Conservation (phyloP, 148 eudicot species). For the Fagopyrum tataricum region DNA sequence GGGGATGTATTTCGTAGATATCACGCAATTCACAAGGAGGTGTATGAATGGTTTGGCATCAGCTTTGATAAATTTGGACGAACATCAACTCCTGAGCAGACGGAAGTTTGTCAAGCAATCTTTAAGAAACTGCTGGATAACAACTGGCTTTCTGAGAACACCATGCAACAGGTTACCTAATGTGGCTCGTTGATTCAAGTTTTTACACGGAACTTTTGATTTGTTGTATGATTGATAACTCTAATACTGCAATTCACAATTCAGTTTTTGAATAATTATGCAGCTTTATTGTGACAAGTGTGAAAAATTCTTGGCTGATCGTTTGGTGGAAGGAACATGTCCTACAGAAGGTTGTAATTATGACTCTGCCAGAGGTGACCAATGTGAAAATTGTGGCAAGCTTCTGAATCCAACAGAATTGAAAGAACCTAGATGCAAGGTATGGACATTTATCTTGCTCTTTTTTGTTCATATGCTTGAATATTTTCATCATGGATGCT, state of each 20-base stretch:
- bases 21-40: conserved; percentile 79
- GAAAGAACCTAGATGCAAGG: conserved; percentile 81
- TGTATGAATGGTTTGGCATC: conserved; percentile 84
- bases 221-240: background rate
- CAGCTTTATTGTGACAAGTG: conserved; percentile 88
- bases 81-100: conserved; percentile 82
- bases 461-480: too few species aligned
- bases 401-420: conserved; percentile 84
- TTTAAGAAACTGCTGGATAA: conserved; percentile 67
- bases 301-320: conserved; percentile 69
- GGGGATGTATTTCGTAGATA: conserved; percentile 36
- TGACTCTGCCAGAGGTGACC: conserved; percentile 94
- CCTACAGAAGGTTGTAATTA: conserved; percentile 80
- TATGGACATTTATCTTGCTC: conserved; percentile 13
- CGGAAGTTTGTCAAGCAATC: conserved; percentile 81
- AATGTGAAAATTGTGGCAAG: conserved; percentile 89
- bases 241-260: background rate
- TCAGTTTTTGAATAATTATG: conserved; percentile 18
- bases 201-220: background rate
- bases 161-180: conserved; percentile 70
- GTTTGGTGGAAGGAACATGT: conserved; percentile 77
- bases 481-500: conserved; percentile 1
- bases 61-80: conserved; percentile 87
- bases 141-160: conserved; percentile 79
- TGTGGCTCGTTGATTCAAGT: background rate